phyloP scores from a whole-genome alignment of 495 filamentous ascomycete genomes.

The Hypoxylon crocopeplum region DNA sequence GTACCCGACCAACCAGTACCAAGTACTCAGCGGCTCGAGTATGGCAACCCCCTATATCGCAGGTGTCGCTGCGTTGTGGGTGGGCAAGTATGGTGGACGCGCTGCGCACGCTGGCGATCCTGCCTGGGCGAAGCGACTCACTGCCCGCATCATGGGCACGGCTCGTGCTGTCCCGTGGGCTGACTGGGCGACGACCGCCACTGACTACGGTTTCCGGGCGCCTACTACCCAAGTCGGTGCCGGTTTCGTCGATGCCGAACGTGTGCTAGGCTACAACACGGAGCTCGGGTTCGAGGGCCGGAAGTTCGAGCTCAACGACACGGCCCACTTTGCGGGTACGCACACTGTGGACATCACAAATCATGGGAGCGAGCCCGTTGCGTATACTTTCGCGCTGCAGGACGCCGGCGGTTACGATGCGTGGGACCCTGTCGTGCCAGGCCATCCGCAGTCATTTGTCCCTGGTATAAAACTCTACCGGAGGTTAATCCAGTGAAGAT shows the following conservation, averaged over 20 bases:
- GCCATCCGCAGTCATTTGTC: conserved; percentile 3
- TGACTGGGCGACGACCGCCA: conserved; percentile 42
- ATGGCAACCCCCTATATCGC: conserved; percentile 61
- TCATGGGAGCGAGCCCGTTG: conserved; percentile 37
- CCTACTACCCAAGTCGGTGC: conserved; percentile 50
- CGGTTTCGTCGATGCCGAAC: conserved; percentile 63
- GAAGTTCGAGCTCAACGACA: conserved; percentile 55
- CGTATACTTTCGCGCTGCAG: conserved; percentile 41
- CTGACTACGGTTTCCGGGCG: conserved; percentile 46
- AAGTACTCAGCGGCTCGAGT: conserved; percentile 54
- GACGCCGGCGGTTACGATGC: conserved; percentile 17
- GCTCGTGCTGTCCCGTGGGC: conserved; percentile 50
- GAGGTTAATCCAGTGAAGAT: conserved; percentile 12
- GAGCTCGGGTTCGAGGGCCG: conserved; percentile 71
- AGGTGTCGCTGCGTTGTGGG: conserved; percentile 51
- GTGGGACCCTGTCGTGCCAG: conserved; percentile 5
- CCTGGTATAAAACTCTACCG: conserved; percentile 10
- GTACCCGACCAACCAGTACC: conserved; percentile 46
- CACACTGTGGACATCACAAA: conserved; percentile 51
- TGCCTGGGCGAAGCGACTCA: conserved; percentile 30
- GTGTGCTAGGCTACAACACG: conserved; percentile 68
- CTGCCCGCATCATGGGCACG: conserved; percentile 41
- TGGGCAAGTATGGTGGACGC: conserved; percentile 39
- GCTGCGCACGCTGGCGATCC: conserved; percentile 20
- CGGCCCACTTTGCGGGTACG: conserved; percentile 37